phyloP scores from a whole-genome alignment of 1,284 basidiomycete genomes.

The Puccinia triticina region DNA sequence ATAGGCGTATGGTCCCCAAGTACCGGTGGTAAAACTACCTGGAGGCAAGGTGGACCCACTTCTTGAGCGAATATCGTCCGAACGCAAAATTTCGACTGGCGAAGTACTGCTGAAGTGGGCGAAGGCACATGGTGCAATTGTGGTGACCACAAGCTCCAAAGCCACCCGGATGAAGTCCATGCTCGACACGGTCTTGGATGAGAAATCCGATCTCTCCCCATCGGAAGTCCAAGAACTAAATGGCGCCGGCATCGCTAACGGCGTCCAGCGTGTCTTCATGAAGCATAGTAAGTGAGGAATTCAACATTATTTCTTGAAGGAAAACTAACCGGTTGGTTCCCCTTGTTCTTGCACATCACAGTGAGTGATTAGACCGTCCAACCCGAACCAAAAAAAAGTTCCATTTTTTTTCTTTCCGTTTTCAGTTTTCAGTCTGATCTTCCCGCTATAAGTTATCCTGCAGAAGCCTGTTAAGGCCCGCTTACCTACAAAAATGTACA shows the following conservation, averaged over 20 bases:
- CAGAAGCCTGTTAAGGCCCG: too few relatives aligned
- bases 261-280: conserved; percentile 30
- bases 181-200: conserved; percentile 12
- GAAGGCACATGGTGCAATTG: conserved; percentile 15
- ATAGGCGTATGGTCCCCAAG: conserved; percentile 41
- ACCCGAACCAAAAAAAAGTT: too few relatives aligned
- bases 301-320: background rate
- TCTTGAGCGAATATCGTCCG: conserved; percentile 6
- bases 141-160: conserved; percentile 33
- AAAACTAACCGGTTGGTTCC: too few relatives aligned
- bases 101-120: conserved; percentile 46
- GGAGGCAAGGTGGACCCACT: conserved; percentile 40
- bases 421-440: too few relatives aligned
- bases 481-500: too few relatives aligned
- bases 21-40: conserved; percentile 28
- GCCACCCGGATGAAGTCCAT: conserved; percentile 27
- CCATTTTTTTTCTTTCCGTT: too few relatives aligned
- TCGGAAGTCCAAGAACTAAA: conserved; percentile 32
- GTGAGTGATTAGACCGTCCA: too few relatives aligned
- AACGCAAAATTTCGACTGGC: conserved; percentile 19
- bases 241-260: conserved; percentile 35
- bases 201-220: conserved; percentile 2
- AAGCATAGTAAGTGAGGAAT: conserved; percentile 33
- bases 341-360: too few relatives aligned
- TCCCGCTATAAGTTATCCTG: too few relatives aligned